Base-by-base conservation (phyloP, 78 protist species). In the Pelomyxa schiedti region DNA sequence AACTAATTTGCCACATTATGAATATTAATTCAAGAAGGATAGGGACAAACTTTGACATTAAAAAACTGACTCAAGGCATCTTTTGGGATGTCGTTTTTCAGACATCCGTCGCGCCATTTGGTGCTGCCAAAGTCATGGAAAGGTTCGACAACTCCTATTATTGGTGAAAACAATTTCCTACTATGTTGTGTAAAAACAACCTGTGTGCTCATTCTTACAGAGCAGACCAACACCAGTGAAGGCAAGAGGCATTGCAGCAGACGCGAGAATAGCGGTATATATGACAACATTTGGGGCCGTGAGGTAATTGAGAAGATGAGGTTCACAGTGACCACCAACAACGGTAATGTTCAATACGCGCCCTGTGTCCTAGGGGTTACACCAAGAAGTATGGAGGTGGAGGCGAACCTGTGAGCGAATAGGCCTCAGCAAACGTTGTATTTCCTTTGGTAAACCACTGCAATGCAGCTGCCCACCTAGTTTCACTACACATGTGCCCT, bases 311-410 rank as follows among this genome's bases (percentile, higher is more conserved):
- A 76, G 76, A 32, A 77, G 53, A 42, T 28, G 8, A 3, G 82
- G 81, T 64, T 35, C 41, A n/a, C n/a, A n/a, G 30, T n/a, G 63
- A 39, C n/a, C 66, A 37, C 1, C 32, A 4, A 66, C 52, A 35
- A 81, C 81, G 16, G 38, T 67, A 5, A 81, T 38, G 76, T 81
- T 81, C 32, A 81, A 81, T 32, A 77, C 47, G 9, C 86, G 78
- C 24, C 81, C 81, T n/a, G n/a, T n/a, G n/a, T n/a, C n/a, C n/a
- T n/a, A n/a, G n/a, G n/a, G n/a, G n/a, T n/a, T n/a, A n/a, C n/a
- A n/a, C n/a, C n/a, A n/a, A n/a, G n/a, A n/a, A n/a, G n/a, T n/a
- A n/a, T n/a, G n/a, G n/a, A n/a, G n/a, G n/a, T n/a, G n/a, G n/a
- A n/a, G n/a, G n/a, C n/a, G n/a, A n/a, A n/a, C n/a, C n/a, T 8